These are phyloP conservation scores for Rhododendron williamsianum DNA, from an alignment of 148 eudicot genomes.

Conservation along the genomic window DNA sequence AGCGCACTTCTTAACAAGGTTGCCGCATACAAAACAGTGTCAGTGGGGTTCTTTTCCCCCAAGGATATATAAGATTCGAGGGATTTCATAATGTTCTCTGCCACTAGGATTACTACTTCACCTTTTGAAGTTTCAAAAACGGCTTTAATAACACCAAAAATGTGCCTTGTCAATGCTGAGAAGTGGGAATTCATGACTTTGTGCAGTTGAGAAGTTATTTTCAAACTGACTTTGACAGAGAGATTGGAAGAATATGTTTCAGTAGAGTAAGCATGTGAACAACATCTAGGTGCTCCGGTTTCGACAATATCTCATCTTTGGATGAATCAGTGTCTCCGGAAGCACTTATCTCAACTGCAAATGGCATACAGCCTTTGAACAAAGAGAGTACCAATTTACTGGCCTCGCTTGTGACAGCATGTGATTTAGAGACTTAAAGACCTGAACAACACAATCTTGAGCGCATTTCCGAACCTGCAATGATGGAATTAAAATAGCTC, in stretches of 20 bases:
- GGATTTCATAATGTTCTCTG: slow-evolving; percentile 33
- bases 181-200: slow-evolving; percentile 42
- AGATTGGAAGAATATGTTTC: slow-evolving; percentile 60
- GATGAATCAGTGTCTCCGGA: slow-evolving; percentile 21
- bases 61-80: slow-evolving; percentile 45
- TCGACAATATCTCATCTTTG: slow-evolving; percentile 28
- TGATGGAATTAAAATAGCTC: neutral
- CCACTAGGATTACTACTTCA: slow-evolving; percentile 30
- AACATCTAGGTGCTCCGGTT: slow-evolving; percentile 52
- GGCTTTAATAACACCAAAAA: slow-evolving; percentile 51
- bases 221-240: slow-evolving; percentile 29
- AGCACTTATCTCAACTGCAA: slow-evolving; percentile 32
- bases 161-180: slow-evolving; percentile 47
- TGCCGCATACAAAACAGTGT: slow-evolving; percentile 56
- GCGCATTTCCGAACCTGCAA: slow-evolving; percentile 86
- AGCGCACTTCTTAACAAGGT: slow-evolving; percentile 43
- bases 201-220: slow-evolving; percentile 37
- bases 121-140: slow-evolving; percentile 38
- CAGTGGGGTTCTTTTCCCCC: slow-evolving; percentile 39
- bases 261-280: slow-evolving; percentile 56
- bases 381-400: slow-evolving; percentile 47
- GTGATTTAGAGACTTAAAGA: slow-evolving; percentile 45
- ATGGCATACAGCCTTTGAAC: slow-evolving; percentile 45
- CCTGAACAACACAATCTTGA: slow-evolving; percentile 51
- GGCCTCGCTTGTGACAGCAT: slow-evolving; percentile 41